Base-by-base conservation (phyloP, 2,329 filamentous ascomycete genomes). In the Ophioceras dolichostomum region DNA sequence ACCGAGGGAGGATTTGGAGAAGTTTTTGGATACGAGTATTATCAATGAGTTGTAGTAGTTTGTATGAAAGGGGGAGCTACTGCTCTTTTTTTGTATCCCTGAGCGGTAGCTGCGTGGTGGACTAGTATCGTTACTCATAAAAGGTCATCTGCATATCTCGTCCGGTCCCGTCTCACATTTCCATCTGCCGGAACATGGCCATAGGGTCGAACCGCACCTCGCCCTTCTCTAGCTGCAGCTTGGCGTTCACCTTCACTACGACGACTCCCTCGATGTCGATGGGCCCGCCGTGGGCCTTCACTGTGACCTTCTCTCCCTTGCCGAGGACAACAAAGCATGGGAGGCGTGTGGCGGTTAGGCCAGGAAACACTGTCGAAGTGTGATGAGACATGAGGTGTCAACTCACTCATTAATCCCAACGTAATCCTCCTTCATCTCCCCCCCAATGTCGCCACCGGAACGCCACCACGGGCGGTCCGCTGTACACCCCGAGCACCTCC, bases 361-460 rank as follows among this genome's bases (percentile, higher is more conserved):
- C n/a, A n/a, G n/a, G n/a, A n/a, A n/a, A n/a, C n/a, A n/a, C n/a
- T n/a, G n/a, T n/a, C n/a, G n/a, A n/a, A n/a, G n/a, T n/a, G n/a
- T n/a, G n/a, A n/a, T n/a, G n/a, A n/a, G n/a, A n/a, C n/a, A n/a
- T 7, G 5, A 5, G 12, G 7, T 22, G 22, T 18, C 13, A n/a
- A 34, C 34, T 19, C 16, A 28, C 34, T 16, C 4, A 13, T 36
- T 36, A 2, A 28, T 63, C 2, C 74, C 76, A 1, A 73, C 67
- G 51, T 82, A 82, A 49, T 81, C 76, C 42, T 69, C 71, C 58
- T 71, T 72, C 70, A 82, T n/a, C n/a, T n/a, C n/a, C n/a, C n/a
- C 76, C 77, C 77, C 77, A 82, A 52, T 82, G 78, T 5, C 77
- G 61, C 77, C 77, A 82, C 46, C 70, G 65, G 53, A 81, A 79